Conservation (phyloP, 2,329 filamentous ascomycete genomes). For the Fusarium sp. region DNA sequence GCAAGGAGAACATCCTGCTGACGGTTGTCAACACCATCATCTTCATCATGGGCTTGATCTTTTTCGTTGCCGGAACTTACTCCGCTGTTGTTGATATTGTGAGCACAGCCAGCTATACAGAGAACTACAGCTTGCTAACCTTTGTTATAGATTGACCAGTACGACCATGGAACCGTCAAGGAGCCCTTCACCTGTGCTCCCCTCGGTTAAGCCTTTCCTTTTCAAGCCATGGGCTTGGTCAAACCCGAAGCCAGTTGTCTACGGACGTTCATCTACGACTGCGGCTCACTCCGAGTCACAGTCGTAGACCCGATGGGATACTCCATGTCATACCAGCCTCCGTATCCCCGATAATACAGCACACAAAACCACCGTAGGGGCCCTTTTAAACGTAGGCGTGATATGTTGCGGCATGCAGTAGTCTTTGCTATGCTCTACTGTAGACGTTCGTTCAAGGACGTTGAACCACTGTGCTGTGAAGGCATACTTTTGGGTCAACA, state of each 20-base stretch:
- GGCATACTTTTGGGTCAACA: not conserved
- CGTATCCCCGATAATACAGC: constrained; percentile 35
- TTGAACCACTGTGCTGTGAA: not conserved
- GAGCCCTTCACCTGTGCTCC: constrained; percentile 24
- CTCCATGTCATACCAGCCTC: constrained; percentile 32
- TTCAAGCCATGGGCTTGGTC: not conserved
- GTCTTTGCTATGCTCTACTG: not conserved
- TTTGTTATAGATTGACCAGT: constrained; percentile 25
- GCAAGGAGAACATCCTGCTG: constrained; percentile 24
- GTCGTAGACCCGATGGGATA: constrained; percentile 18
- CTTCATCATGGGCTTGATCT: constrained; percentile 30
- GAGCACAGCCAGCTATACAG: not conserved
- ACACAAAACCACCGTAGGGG: constrained; percentile 38
- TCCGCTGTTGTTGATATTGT: constrained; percentile 30
- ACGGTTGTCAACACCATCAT: constrained; percentile 31
- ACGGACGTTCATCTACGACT: not conserved
- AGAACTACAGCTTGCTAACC: not conserved
- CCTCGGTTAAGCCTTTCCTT: constrained; percentile 11
- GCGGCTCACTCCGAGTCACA: not conserved
- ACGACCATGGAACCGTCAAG: constrained; percentile 28
- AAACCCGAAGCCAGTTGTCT: not conserved
- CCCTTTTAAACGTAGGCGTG: constrained; percentile 39
- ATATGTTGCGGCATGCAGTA: constrained; percentile 5
- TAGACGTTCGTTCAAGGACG: not conserved
- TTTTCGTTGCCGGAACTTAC: constrained; percentile 33